A percentile compares a stretch with the other conserved stretches of the same genome.
These are phyloP conservation scores for Pyrrhoderma noxium DNA, from an alignment of 1,284 basidiomycete species.

Conservation along the genomic window DNA sequence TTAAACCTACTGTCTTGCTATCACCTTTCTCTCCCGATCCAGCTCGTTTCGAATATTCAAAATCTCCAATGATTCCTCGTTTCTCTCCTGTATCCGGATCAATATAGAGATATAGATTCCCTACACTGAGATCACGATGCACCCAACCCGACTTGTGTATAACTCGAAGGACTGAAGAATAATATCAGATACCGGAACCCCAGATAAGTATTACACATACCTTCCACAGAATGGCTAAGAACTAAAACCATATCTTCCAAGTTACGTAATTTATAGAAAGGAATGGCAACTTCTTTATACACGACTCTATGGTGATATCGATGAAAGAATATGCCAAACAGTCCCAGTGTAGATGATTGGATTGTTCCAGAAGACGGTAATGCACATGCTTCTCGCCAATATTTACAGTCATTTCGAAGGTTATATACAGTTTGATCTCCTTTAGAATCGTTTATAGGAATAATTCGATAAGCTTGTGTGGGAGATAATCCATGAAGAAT, in stretches of 20 bases:
- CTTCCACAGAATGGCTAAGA: not conserved
- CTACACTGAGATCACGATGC: conserved; percentile 4
- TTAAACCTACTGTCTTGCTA: too few relatives aligned
- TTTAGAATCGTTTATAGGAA: too few relatives aligned
- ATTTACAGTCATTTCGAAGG: too few relatives aligned
- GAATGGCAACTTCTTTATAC: not conserved
- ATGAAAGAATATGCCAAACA: not conserved
- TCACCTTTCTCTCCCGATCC: not conserved
- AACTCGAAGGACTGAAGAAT: not conserved
- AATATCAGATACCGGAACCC: not conserved
- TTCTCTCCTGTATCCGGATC: not conserved
- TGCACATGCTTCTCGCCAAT: too few relatives aligned
- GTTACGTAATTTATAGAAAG: not conserved
- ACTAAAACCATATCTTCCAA: not conserved
- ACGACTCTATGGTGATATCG: not conserved
- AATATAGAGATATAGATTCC: conserved; percentile 1
- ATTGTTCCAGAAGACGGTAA: too few relatives aligned
- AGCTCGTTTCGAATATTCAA: conserved; percentile 3
- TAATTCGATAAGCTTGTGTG: too few relatives aligned
- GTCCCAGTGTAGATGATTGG: too few relatives aligned
- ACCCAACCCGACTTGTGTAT: conserved; percentile 2
- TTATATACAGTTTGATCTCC: too few relatives aligned
- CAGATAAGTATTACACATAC: not conserved
- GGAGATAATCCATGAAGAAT: not conserved
- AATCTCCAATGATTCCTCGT: not conserved